Percentiles rank a stretch among this genome's conserved stretches.
Conservation (phyloP, 306 rosid species). For the Canavalia ensiformis region DNA sequence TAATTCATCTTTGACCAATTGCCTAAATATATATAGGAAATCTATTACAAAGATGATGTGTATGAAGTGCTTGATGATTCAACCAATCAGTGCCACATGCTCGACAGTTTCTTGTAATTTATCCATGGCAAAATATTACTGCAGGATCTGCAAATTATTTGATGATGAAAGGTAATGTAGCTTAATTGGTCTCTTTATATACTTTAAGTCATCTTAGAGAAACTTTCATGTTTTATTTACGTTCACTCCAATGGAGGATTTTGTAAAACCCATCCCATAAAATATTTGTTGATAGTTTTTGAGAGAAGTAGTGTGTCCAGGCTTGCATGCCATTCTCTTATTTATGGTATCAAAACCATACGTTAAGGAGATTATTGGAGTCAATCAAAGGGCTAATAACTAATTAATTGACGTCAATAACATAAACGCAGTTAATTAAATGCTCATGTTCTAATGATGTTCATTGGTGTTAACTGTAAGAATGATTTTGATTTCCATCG, state of each 20-base stretch:
- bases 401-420: conserved; percentile 8
- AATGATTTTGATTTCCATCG: conserved; percentile 14
- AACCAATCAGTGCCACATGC: conserved; percentile 75
- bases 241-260: conserved; percentile 15
- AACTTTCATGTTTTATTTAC: conserved; percentile 14
- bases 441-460: conserved; percentile 13
- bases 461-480: background rate
- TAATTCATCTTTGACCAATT: conserved; percentile 42
- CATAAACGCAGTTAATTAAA: conserved; percentile 16
- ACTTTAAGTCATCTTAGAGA: background rate
- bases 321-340: conserved; percentile 22
- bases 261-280: conserved; percentile 8
- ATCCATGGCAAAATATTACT: conserved; percentile 88
- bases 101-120: conserved; percentile 72
- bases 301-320: conserved; percentile 7
- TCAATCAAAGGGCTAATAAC: conserved; percentile 13
- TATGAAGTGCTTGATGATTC: conserved; percentile 90
- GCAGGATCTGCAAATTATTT: conserved; percentile 88
- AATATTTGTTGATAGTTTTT: conserved; percentile 12
- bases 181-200: conserved; percentile 44
- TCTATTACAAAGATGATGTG: conserved; percentile 92
- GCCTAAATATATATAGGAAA: conserved; percentile 66
- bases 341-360: background rate
- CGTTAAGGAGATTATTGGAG: conserved; percentile 27
- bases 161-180: conserved; percentile 80